These are phyloP conservation scores for Epipyxis sp. DNA, from an alignment of 108 stramenopile genomes.

Conservation along the genomic window DNA sequence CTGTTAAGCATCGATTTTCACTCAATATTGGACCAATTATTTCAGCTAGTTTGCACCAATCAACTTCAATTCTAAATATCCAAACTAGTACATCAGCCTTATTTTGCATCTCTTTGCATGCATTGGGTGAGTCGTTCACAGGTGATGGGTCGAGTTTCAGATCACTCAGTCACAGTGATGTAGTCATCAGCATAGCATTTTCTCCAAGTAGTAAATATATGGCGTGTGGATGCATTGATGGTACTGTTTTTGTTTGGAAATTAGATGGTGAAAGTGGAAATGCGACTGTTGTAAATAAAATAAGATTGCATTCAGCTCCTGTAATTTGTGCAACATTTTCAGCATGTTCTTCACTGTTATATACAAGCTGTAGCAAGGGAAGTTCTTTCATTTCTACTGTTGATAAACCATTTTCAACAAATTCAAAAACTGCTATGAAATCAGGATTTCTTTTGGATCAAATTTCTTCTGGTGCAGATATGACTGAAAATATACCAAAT, in stretches of 20 bases:
- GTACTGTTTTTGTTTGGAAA: neutral
- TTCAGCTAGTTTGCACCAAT: neutral
- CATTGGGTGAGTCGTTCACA: neutral
- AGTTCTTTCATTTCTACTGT: neutral
- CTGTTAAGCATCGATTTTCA: no score
- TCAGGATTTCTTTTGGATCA: neutral
- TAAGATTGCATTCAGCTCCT: neutral
- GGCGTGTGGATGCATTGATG: neutral
- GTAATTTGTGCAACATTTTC: neutral
- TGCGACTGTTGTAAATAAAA: neutral
- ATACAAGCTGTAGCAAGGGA: neutral
- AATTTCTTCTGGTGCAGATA: neutral
- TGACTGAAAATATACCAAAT: neutral
- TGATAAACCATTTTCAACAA: neutral
- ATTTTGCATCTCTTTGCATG: neutral
- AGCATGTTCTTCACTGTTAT: neutral
- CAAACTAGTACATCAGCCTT: neutral
- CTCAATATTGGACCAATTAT: neutral
- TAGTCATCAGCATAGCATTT: neutral
- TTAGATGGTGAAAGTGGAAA: neutral
- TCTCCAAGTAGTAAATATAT: neutral
- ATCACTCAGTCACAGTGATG: neutral
- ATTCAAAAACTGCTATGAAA: neutral
- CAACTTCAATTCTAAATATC: neutral
- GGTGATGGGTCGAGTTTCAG: no score